phyloP scores from a whole-genome alignment of 164 flowering plant genomes.

The Vitis riparia region DNA sequence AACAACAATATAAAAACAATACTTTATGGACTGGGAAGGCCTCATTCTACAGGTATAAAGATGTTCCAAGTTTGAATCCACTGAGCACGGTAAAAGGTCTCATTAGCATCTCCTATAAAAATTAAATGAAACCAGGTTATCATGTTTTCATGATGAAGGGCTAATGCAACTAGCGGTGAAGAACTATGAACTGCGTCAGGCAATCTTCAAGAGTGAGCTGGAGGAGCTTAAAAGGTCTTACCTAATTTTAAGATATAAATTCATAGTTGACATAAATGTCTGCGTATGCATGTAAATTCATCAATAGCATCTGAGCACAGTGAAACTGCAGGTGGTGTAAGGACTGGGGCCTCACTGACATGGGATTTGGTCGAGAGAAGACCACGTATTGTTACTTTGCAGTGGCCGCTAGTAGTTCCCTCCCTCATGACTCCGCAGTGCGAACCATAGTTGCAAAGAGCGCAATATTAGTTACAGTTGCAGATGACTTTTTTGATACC shows the following conservation, averaged over 20 bases:
- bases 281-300: no score
- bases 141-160: conserved; percentile 6
- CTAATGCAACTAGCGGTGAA: conserved; percentile 25
- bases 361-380: conserved; percentile 21
- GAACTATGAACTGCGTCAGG: conserved; percentile 21
- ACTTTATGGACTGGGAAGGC: conserved; percentile 9
- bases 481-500: conserved; percentile 28
- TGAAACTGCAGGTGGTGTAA: no score
- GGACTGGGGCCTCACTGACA: conserved; percentile 11
- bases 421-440: conserved; percentile 14
- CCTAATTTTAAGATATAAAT: no score
- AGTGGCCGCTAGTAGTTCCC: neutral
- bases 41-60: no score
- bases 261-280: no score
- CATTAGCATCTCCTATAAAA: no score
- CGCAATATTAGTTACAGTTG: conserved; percentile 23
- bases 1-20: conserved; percentile 8
- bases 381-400: conserved; percentile 3
- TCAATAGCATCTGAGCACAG: no score
- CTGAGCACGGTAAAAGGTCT: no score
- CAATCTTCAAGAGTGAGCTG: conserved; percentile 18
- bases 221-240: conserved; percentile 24
- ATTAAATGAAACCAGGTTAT: conserved; percentile 14
- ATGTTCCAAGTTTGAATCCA: no score
- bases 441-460: conserved; percentile 22